Evolutionary conservation across 495 filamentous ascomycete species (phyloP).

Genomic region (Penicillium cosmopolitanum): DNA sequence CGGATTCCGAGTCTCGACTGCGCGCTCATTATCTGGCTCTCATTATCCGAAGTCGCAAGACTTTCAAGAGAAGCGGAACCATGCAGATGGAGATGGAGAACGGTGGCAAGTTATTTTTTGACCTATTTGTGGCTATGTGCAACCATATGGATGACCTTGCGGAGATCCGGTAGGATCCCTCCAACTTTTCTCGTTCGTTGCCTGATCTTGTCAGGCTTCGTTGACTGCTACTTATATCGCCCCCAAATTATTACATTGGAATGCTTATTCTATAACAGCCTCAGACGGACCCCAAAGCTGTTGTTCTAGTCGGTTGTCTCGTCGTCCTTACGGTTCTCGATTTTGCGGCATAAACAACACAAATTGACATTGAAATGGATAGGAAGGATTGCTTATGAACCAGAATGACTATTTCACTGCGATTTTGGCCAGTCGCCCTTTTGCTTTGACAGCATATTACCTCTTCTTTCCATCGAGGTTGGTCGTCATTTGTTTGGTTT

Average conservation of each 20-base stretch:
- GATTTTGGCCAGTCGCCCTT: constrained; percentile 22
- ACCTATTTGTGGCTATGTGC: constrained; percentile 96
- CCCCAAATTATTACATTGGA: constrained; percentile 8
- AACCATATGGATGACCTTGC: constrained; percentile 93
- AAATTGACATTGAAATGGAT: constrained; percentile 30
- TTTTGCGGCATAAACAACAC: constrained; percentile 30
- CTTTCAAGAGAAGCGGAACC: constrained; percentile 93
- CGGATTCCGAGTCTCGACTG: constrained; percentile 83
- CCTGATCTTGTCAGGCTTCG: background rate
- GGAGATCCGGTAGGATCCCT: constrained; percentile 51
- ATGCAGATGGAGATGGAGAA: constrained; percentile 98
- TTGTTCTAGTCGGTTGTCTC: constrained; percentile 41
- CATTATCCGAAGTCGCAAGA: constrained; percentile 90
- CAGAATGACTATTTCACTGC: constrained; percentile 40
- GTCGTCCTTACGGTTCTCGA: constrained; percentile 18
- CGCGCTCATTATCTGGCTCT: constrained; percentile 93
- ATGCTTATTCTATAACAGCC: constrained; percentile 32
- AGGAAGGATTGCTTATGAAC: constrained; percentile 27
- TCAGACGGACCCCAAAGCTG: constrained; percentile 43
- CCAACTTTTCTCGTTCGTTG: constrained; percentile 1
- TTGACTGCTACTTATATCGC: background rate
- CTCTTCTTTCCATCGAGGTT: constrained; percentile 49
- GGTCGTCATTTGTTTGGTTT: constrained; percentile 43
- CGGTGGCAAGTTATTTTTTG: constrained; percentile 90
- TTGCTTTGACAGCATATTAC: constrained; percentile 34